Evolutionary conservation across 192 early-diverging fungal species (phyloP).

Genomic region (Backusella sp.): DNA sequence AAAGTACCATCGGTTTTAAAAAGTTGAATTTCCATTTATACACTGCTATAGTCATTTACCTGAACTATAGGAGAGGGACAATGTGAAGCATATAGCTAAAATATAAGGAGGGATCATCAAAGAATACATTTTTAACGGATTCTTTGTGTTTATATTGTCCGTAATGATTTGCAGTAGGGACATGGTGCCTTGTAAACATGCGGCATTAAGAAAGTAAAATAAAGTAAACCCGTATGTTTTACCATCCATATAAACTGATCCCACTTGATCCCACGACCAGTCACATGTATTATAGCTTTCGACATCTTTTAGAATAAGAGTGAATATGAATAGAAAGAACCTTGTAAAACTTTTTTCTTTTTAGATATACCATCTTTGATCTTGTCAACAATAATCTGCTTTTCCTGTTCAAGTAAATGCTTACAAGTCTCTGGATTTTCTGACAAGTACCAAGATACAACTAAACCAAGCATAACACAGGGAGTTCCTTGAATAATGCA

Average conservation of each 20-base stretch:
- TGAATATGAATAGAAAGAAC: neutral
- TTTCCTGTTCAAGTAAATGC: constrained; percentile 38
- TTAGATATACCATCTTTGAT: constrained; percentile 14
- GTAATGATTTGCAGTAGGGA: neutral
- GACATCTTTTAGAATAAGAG: constrained; percentile 3
- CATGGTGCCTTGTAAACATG: constrained; percentile 12
- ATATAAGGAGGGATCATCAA: constrained; percentile 42
- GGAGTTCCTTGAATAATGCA: constrained; percentile 63
- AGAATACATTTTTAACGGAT: constrained; percentile 4
- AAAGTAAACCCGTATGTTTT: constrained; percentile 17
- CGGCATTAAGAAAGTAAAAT: constrained; percentile 6
- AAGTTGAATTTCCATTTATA: neutral
- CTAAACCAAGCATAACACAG: constrained; percentile 36
- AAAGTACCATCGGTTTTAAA: neutral
- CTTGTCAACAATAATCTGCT: constrained; percentile 30
- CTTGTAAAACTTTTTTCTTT: neutral
- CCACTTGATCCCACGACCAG: constrained; percentile 25
- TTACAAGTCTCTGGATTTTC: constrained; percentile 40
- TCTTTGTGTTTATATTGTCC: neutral
- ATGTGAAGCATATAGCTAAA: neutral
- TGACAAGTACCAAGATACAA: constrained; percentile 35
- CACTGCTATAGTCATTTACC: neutral
- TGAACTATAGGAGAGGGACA: constrained; percentile 1
- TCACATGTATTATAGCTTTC: neutral
- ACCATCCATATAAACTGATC: constrained; percentile 16